Percentiles rank a stretch among this genome's conserved stretches.
Conservation (phyloP, 768 basidiomycete species). For the Paxillus involutus region DNA sequence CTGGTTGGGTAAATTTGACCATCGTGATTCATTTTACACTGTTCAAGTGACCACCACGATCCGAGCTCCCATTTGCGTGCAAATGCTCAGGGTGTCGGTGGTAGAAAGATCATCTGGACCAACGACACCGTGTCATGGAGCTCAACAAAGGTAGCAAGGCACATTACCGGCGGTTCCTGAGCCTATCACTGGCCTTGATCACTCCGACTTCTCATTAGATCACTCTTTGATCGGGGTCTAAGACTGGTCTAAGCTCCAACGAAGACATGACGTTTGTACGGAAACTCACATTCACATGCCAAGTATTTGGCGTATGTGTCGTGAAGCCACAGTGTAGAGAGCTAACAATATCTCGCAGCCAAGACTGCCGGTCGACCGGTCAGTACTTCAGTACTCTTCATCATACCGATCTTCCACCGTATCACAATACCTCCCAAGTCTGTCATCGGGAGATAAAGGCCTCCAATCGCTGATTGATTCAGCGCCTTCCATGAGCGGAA, state of each 20-base stretch:
- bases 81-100: not conserved
- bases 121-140: constrained; percentile 18
- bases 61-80: not conserved
- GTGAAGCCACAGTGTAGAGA: not conserved
- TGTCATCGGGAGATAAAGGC: constrained; percentile 33
- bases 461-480: constrained; percentile 50
- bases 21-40: too few relatives aligned
- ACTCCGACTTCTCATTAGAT: not conserved
- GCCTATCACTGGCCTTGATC: not conserved
- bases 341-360: not conserved
- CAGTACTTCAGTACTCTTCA: constrained; percentile 25
- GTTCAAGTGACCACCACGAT: not conserved
- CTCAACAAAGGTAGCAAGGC: not conserved
- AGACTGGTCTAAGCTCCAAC: not conserved
- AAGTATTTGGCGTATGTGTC: not conserved
- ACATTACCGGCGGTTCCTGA: constrained; percentile 3
- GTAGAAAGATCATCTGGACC: constrained; percentile 10
- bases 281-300: constrained; percentile 5
- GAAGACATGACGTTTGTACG: not conserved
- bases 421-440: constrained; percentile 15
- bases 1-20: too few relatives aligned
- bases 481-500: constrained; percentile 20
- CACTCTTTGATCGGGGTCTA: not conserved
- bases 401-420: constrained; percentile 27
- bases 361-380: not conserved